Percentiles rank a stretch among this genome's conserved stretches.
These are phyloP conservation scores for Ormosia emarginata DNA, from an alignment of 306 rosid genomes.

Conservation along the genomic window DNA sequence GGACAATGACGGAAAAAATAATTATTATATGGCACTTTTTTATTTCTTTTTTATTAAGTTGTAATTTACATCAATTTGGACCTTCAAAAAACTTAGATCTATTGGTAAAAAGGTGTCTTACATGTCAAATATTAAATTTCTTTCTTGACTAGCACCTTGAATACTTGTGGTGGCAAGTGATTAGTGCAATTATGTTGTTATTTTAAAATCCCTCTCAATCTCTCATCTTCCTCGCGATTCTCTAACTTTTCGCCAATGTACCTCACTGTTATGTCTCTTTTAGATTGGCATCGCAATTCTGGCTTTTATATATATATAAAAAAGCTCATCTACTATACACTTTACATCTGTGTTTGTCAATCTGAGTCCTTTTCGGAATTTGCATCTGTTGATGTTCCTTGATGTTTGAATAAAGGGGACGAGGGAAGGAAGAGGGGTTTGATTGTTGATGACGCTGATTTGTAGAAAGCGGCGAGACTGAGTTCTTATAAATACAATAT, in stretches of 20 bases:
- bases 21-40: neutral
- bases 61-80: neutral
- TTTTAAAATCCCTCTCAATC: neutral
- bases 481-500: neutral
- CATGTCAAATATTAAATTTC: neutral
- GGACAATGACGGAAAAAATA: neutral
- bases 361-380: neutral
- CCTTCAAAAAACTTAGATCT: neutral
- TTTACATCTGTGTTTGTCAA: neutral
- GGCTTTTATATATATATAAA: no score
- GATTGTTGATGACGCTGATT: neutral
- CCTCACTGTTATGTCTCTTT: neutral
- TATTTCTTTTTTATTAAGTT: no score
- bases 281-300: neutral
- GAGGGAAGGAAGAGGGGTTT: neutral
- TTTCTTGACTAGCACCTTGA: no score
- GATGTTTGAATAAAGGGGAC: neutral
- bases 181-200: neutral
- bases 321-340: neutral
- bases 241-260: neutral
- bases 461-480: neutral
- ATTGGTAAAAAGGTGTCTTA: neutral
- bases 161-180: neutral
- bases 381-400: neutral
- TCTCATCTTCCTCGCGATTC: neutral